Evolutionary conservation across 768 basidiomycete species (phyloP), one percentile per base, ranked within the genome.

Genomic region (Mycena kentingensis): DNA sequence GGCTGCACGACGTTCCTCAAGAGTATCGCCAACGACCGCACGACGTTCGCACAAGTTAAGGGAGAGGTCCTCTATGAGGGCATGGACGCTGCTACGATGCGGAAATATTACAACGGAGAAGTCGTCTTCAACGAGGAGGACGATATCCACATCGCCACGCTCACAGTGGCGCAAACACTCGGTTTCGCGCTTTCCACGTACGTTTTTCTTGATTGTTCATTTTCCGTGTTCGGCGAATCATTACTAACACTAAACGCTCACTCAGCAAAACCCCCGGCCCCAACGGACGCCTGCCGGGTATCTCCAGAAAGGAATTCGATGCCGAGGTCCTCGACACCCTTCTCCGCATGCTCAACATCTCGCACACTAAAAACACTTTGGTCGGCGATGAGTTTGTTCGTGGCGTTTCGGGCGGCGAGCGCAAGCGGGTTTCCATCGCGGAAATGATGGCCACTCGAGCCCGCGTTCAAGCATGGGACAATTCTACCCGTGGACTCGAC

Each of bases 1-100:
- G 93, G 93, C 28, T 95, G 93, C 65, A 83, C 86, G 1, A 89
- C 93, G 0, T 93, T 96, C 72, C 76, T 96, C 19, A 93, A 91
- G 69, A 70, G 84, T 0, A 85, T 96, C 53, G 81, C 93, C 18
- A 93, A 94, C 65, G 78, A 85, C 54, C 78, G 89, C 3, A 74
- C 73, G 7, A 87, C 80, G 12, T 94, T 81, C 64, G 75, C 81
- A 1, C 71, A 61, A 4, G 81, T 94, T 43, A 65, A 71, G 1
- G 91, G 93, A 27, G 76, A 89, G 13, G 85, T 95, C n/a, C 72
- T 79, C 2, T 96, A 95, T 63, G 90, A 87, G 25, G 92, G 91
- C 13, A 88, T 94, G 45, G 74, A 77, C 26, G 84, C 87, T 1
- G 70, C 74, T 24, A 88, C 91, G 63, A 93, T 95, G 83, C 75